Evolutionary conservation across 116 monocot species (phyloP).

Genomic region (Zostera marina): DNA sequence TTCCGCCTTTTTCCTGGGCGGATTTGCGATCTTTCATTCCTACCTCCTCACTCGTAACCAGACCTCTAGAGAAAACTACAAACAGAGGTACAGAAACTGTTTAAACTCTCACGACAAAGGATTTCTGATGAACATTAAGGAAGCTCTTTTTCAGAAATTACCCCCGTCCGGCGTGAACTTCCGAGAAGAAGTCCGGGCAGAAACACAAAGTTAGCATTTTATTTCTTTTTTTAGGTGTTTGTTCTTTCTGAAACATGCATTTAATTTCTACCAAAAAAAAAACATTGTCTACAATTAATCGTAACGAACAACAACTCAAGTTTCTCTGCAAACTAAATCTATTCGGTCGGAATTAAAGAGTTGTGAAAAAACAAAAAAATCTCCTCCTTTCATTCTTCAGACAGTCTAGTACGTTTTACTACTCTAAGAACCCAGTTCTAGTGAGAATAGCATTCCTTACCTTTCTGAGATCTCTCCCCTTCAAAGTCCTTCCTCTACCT

Average conservation of each 20-base stretch:
- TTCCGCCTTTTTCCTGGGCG: constrained; percentile 34
- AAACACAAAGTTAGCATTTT: background rate
- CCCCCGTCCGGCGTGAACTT: constrained; percentile 24
- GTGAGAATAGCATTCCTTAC: constrained; percentile 77
- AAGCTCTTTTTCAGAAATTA: constrained; percentile 29
- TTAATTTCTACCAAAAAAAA: too few species aligned
- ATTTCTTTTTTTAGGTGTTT: too few species aligned
- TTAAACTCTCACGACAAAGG: constrained; percentile 43
- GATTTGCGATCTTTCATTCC: constrained; percentile 30
- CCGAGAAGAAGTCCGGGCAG: background rate
- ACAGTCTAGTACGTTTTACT: background rate
- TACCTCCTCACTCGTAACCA: constrained; percentile 33
- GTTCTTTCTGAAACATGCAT: too few species aligned
- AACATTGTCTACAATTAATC: background rate
- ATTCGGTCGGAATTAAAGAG: too few species aligned
- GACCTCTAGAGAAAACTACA: constrained; percentile 39
- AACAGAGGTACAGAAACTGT: constrained; percentile 17
- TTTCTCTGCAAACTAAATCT: too few species aligned
- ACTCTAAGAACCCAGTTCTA: constrained; percentile 74
- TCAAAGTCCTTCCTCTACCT: constrained; percentile 78
- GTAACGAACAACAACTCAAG: too few species aligned
- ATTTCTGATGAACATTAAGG: constrained; percentile 25
- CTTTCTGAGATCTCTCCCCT: constrained; percentile 70
- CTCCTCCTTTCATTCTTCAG: too few species aligned
- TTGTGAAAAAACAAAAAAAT: too few species aligned